Evolutionary conservation across 2,329 filamentous ascomycete genomes (phyloP), one percentile per base, ranked within the genome.

Genomic region (Juglanconis oblonga): DNA sequence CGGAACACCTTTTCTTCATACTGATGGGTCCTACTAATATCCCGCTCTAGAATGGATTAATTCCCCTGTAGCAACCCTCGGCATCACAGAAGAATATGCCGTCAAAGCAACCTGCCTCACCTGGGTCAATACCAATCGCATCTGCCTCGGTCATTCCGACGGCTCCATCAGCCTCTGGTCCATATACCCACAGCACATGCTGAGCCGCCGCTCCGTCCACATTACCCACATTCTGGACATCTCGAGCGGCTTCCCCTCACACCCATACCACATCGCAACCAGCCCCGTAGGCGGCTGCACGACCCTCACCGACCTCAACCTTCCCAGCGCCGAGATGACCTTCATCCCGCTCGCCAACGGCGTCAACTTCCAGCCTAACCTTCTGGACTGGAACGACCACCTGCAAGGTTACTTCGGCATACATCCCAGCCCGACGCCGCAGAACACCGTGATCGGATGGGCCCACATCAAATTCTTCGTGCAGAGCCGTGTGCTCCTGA

Each of bases 91-190:
- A 13, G 82, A 86, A 68, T 73, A 79, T 58, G 73, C 73, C 49
- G 71, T 83, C 45, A 73, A 76, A 32, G 79, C 80, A 33, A 84
- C 81, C 14, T 77, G 79, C 61, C 76, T 86, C 55, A 76, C 81
- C 10, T 87, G 84, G 84, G 71, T 79, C 38, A 80, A 78, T 61
- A 76, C 77, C 64, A 86, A 86, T 66, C 79, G 82, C 29, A 71
- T 87, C 44, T 81, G 76, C 0, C 72, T 83, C 35, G 84, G 82
- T 52, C 82, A 85, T 67, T 78, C 77, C 0, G 84, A 87, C 62
- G 84, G 84, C 36, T 82, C 80, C 24, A 73, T 86, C 40, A 76
- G 77, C 24, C 72, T 86, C 10, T 87, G 83, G 83, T 86, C 83
- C 10, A 66, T 86, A 47, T 73, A 74, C 44, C 83, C 83, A 1